A percentile compares a stretch with the other conserved stretches of the same genome.
Conservation (phyloP, 768 basidiomycete species). For the Trametes villosa region DNA sequence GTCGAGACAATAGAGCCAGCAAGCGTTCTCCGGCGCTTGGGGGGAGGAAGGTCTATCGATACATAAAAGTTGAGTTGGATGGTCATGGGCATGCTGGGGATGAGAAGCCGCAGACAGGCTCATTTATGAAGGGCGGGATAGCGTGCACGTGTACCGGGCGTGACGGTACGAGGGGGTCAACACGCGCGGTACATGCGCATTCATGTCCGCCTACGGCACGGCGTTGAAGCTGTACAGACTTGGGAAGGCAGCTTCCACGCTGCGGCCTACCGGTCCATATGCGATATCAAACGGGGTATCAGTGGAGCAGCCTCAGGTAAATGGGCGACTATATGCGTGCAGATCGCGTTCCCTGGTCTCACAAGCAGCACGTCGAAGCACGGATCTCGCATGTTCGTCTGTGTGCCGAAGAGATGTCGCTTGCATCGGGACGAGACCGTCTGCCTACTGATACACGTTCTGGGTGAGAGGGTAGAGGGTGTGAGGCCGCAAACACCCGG, state of each 20-base stretch:
- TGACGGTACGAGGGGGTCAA: background rate
- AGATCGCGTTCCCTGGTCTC: background rate
- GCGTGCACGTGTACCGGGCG: slow-evolving; percentile 10
- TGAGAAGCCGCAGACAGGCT: slow-evolving; percentile 11
- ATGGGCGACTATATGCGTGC: background rate
- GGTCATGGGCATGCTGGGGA: slow-evolving; percentile 29
- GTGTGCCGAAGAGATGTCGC: background rate
- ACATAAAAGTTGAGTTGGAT: slow-evolving; percentile 36
- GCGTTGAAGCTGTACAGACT: slow-evolving; percentile 2
- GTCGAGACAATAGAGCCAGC: slow-evolving; percentile 84
- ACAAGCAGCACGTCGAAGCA: background rate
- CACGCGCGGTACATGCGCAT: slow-evolving; percentile 9
- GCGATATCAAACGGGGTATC: background rate
- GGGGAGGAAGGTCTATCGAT: slow-evolving; percentile 68
- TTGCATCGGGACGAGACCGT: background rate
- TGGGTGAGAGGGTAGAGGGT: too few relatives aligned
- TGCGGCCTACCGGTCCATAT: background rate
- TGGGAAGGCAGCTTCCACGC: slow-evolving; percentile 4
- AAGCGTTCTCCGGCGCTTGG: slow-evolving; percentile 80
- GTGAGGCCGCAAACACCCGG: too few relatives aligned
- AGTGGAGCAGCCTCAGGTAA: background rate
- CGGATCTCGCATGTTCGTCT: background rate
- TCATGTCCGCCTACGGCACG: background rate
- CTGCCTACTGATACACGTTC: background rate
- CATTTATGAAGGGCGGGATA: slow-evolving; percentile 42